phyloP scores from a whole-genome alignment of 2,329 filamentous ascomycete genomes.

The Calonectria montana region DNA sequence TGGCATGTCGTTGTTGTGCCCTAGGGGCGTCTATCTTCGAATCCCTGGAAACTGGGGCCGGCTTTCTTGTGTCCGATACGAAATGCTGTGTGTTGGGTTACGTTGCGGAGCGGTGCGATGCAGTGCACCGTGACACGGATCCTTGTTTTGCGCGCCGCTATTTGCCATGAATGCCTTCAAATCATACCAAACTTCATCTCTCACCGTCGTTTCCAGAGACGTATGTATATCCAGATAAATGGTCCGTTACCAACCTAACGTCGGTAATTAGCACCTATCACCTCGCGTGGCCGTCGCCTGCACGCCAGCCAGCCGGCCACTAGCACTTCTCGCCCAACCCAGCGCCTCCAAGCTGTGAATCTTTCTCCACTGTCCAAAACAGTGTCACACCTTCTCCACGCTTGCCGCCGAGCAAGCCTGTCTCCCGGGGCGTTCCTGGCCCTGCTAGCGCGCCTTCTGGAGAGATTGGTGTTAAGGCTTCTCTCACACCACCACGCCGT shows the following conservation, averaged over 20 bases:
- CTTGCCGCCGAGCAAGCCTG: conserved; percentile 35
- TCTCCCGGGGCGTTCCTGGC: conserved; percentile 37
- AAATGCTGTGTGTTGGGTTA: conserved; percentile 18
- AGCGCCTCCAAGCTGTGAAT: conserved; percentile 3
- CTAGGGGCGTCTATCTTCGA: conserved; percentile 8
- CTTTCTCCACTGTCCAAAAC: conserved; percentile 26
- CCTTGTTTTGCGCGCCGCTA: conserved; percentile 2
- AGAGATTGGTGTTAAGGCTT: conserved; percentile 32
- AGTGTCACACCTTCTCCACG: conserved; percentile 36
- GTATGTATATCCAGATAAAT: background rate
- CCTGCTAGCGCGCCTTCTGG: conserved; percentile 24
- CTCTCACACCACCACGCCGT: conserved; percentile 32
- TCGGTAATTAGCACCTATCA: conserved; percentile 12
- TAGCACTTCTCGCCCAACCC: conserved; percentile 6
- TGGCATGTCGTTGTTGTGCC: conserved; percentile 7
- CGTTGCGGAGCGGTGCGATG: conserved; percentile 16
- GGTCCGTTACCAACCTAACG: background rate
- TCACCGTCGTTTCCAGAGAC: conserved; percentile 3
- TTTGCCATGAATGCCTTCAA: conserved; percentile 10
- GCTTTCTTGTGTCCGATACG: conserved; percentile 10
- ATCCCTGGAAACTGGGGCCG: conserved; percentile 14
- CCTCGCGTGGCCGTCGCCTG: conserved; percentile 6
- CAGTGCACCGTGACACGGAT: conserved; percentile 10
- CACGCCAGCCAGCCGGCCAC: conserved; percentile 10
- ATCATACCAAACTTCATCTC: conserved; percentile 5